phyloP scores from a whole-genome alignment of 352 stramenopile genomes.

The Phytophthora fragariaefolia region DNA sequence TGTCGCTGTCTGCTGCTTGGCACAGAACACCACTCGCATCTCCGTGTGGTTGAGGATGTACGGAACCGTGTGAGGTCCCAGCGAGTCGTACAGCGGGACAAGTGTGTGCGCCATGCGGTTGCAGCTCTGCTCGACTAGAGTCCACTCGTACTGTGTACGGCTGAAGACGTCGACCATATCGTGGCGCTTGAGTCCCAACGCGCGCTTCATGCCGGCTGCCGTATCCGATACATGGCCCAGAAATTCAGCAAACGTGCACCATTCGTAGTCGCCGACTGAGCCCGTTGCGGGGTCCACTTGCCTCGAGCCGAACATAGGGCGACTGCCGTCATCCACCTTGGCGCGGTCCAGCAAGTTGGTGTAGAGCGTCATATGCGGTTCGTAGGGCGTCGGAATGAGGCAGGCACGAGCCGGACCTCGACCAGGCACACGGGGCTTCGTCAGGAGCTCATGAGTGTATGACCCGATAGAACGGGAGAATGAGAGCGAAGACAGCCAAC shows the following conservation, averaged over 20 bases:
- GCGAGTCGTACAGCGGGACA: slow-evolving; percentile 77
- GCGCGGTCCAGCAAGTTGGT: slow-evolving; percentile 58
- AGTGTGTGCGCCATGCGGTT: slow-evolving; percentile 74
- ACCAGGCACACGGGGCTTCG: slow-evolving; percentile 4
- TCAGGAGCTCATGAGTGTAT: slow-evolving; percentile 19
- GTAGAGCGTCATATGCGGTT: slow-evolving; percentile 60
- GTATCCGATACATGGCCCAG: slow-evolving; percentile 45
- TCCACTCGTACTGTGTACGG: slow-evolving; percentile 70
- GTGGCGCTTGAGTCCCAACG: slow-evolving; percentile 42
- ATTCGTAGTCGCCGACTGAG: slow-evolving; percentile 47
- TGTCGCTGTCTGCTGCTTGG: slow-evolving; percentile 41
- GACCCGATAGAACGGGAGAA: slow-evolving; percentile 3
- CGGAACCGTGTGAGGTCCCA: slow-evolving; percentile 58
- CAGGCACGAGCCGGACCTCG: slow-evolving; percentile 34
- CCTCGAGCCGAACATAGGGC: slow-evolving; percentile 57
- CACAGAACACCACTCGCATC: slow-evolving; percentile 65
- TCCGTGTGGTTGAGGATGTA: slow-evolving; percentile 73
- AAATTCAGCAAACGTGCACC: slow-evolving; percentile 63
- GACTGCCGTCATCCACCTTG: slow-evolving; percentile 54
- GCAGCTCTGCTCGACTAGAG: slow-evolving; percentile 58
- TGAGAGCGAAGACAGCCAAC: slow-evolving; percentile 17
- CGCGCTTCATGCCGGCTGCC: slow-evolving; percentile 44
- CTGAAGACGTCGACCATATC: slow-evolving; percentile 62
- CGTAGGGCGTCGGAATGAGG: slow-evolving; percentile 34
- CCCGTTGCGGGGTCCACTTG: slow-evolving; percentile 41